Conservation (phyloP, 805 yeast genomes). For the Candida adriatica region DNA sequence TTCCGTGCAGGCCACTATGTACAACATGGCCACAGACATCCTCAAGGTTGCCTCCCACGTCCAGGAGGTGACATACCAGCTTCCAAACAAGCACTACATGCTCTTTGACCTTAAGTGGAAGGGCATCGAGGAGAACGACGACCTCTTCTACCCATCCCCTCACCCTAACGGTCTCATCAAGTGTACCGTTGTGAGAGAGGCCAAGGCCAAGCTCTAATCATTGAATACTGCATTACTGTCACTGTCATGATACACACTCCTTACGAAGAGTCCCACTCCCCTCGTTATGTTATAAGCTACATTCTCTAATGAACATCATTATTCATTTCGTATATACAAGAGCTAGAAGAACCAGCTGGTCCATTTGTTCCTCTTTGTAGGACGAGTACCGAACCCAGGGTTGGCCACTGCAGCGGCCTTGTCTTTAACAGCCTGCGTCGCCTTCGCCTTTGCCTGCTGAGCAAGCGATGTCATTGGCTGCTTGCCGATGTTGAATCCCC, state of each 20-base stretch:
- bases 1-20: conserved; percentile 97
- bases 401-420: conserved; percentile 34
- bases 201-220: conserved; percentile 49
- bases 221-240: too few species aligned
- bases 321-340: not conserved
- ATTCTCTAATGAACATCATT: conserved; percentile 1
- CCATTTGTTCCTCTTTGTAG: conserved; percentile 50
- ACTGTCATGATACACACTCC: too few species aligned
- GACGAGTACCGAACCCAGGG: conserved; percentile 46
- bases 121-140: conserved; percentile 73
- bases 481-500: conserved; percentile 77
- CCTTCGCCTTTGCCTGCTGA: conserved; percentile 26
- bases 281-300: too few species aligned
- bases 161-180: conserved; percentile 92
- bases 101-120: conserved; percentile 78
- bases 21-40: conserved; percentile 77
- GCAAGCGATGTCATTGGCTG: conserved; percentile 37
- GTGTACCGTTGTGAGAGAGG: conserved; percentile 71
- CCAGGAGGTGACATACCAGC: conserved; percentile 58
- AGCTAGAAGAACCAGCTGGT: conserved; percentile 47
- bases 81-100: conserved; percentile 92
- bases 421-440: conserved; percentile 22
- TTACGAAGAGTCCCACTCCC: too few species aligned
- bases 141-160: conserved; percentile 81
- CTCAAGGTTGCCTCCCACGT: conserved; percentile 51